phyloP scores from a whole-genome alignment of 2,329 filamentous ascomycete species.

The Emydomyces testavorans region DNA sequence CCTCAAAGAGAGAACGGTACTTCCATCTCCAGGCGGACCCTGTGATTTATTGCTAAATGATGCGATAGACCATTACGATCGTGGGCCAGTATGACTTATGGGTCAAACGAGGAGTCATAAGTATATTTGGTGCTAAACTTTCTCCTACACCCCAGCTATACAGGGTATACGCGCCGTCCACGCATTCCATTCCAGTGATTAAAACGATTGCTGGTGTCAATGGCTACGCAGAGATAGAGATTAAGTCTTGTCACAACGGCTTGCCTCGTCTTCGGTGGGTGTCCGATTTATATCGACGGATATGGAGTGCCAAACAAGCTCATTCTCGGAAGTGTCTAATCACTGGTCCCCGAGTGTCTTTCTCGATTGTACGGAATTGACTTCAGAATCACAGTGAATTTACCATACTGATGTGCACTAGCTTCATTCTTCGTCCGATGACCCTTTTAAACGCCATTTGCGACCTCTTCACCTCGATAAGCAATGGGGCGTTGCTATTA shows the following conservation, averaged over 20 bases:
- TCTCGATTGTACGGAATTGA: conserved; percentile 30
- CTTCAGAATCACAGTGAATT: not conserved
- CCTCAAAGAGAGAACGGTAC: conserved; percentile 32
- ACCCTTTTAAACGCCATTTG: conserved; percentile 32
- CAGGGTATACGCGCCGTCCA: conserved; percentile 45
- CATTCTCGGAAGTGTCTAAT: conserved; percentile 23
- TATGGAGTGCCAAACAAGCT: conserved; percentile 39
- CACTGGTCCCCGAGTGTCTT: conserved; percentile 26
- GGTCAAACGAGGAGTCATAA: conserved; percentile 45
- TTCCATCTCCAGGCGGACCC: not conserved
- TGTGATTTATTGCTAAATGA: not conserved
- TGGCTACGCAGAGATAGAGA: conserved; percentile 38
- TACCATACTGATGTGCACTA: conserved; percentile 14
- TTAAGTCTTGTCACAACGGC: conserved; percentile 38
- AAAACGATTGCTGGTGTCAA: conserved; percentile 33
- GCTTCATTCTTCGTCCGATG: conserved; percentile 35
- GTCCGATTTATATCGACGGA: conserved; percentile 42
- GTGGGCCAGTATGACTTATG: conserved; percentile 48
- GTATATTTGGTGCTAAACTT: conserved; percentile 48
- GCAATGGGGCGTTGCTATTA: conserved; percentile 36
- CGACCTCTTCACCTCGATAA: conserved; percentile 35
- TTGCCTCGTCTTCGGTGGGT: conserved; percentile 37
- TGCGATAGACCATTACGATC: conserved; percentile 31
- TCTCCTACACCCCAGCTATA: conserved; percentile 35
- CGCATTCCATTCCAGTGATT: conserved; percentile 46